Conservation (phyloP, 768 basidiomycete species). For the Suillus luteus region DNA sequence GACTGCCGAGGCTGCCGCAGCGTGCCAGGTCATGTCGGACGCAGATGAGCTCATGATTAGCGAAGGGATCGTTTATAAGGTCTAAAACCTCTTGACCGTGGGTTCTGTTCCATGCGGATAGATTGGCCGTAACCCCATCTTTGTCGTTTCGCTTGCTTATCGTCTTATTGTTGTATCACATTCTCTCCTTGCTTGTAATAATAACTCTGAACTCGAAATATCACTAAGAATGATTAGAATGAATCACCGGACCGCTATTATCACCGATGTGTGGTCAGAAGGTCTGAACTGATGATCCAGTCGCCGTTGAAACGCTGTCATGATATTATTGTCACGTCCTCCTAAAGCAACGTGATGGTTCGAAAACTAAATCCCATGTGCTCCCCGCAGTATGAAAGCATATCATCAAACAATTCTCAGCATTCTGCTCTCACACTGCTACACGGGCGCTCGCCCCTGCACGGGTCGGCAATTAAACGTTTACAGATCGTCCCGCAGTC, state of each 20-base stretch:
- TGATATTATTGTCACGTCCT: background rate
- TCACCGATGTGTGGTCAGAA: background rate
- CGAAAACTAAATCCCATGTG: background rate
- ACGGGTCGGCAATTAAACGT: slow-evolving; percentile 11
- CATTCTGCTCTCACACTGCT: background rate
- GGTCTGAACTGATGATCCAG: background rate
- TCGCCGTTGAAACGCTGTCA: no score
- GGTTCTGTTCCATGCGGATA: background rate
- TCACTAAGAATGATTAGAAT: background rate
- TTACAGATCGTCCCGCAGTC: slow-evolving; percentile 43
- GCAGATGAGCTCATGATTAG: slow-evolving; percentile 79
- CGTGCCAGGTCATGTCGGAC: slow-evolving; percentile 76
- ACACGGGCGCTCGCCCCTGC: slow-evolving; percentile 4
- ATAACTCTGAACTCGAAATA: background rate
- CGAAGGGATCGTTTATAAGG: slow-evolving; percentile 84
- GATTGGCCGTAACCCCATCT: background rate
- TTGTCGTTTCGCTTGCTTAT: slow-evolving; percentile 12
- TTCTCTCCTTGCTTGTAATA: slow-evolving; percentile 12
- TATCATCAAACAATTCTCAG: background rate
- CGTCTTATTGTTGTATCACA: slow-evolving; percentile 7
- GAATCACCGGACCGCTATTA: background rate
- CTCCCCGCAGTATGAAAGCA: background rate
- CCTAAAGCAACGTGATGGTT: background rate
- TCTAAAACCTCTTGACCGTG: slow-evolving; percentile 40
- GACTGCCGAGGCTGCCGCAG: slow-evolving; percentile 74